Evolutionary conservation across 2,329 filamentous ascomycete species (phyloP).

Genomic region (Aspergillus ibericus): DNA sequence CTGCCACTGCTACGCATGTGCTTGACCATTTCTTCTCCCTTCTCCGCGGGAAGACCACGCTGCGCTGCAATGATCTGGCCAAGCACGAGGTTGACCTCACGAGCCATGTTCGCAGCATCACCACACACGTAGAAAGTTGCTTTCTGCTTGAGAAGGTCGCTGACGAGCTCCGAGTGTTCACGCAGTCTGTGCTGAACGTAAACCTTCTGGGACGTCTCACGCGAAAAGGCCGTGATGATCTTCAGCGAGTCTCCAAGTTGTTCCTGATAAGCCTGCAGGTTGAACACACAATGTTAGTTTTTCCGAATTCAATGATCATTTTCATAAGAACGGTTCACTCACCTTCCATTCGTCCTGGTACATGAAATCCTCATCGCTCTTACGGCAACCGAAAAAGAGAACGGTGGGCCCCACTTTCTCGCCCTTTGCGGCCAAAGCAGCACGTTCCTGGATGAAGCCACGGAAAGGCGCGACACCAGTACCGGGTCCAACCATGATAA

Average conservation of each 20-base stretch:
- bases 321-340: conserved; percentile 43
- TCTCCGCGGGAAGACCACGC: conserved; percentile 76
- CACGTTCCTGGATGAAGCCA: conserved; percentile 90
- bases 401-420: conserved; percentile 82
- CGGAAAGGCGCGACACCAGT: conserved; percentile 97
- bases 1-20: conserved; percentile 91
- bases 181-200: conserved; percentile 94
- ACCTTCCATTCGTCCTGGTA: conserved; percentile 93
- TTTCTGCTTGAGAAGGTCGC: conserved; percentile 77
- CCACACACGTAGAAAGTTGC: conserved; percentile 98
- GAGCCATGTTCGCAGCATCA: conserved; percentile 95
- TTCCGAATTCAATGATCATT: conserved; percentile 9
- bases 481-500: conserved; percentile 95
- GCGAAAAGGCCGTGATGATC: conserved; percentile 92
- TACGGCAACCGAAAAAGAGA: conserved; percentile 94
- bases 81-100: conserved; percentile 86
- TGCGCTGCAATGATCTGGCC: conserved; percentile 83
- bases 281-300: conserved; percentile 24
- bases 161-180: conserved; percentile 79
- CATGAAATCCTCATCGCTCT: conserved; percentile 82
- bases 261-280: conserved; percentile 72
- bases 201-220: conserved; percentile 81
- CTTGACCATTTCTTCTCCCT: conserved; percentile 96
- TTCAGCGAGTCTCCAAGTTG: conserved; percentile 85
- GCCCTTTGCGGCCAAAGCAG: conserved; percentile 75